A percentile compares a stretch with the other conserved stretches of the same genome.
Evolutionary conservation across 1,284 basidiomycete genomes (phyloP).

Genomic region (Rhodotorula mucilaginosa): DNA sequence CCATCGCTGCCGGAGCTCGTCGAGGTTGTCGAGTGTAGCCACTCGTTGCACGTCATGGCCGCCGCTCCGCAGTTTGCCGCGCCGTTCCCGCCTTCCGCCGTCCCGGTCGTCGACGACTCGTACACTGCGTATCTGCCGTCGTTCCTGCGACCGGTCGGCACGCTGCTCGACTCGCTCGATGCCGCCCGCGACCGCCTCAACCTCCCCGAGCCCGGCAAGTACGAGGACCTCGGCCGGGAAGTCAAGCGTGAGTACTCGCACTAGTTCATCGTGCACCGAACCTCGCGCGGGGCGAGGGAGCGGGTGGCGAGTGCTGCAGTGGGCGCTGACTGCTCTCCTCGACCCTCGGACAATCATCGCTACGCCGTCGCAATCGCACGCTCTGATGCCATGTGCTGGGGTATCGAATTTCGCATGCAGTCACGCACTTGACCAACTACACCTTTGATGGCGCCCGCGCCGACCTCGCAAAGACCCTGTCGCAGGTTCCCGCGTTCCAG

Average conservation of each 20-base stretch:
- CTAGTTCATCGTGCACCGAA: not conserved
- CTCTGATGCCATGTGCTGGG: not conserved
- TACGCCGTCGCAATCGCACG: too few relatives aligned
- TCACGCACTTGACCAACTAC: conserved; percentile 87
- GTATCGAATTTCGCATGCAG: conserved; percentile 53
- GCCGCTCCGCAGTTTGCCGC: conserved; percentile 22
- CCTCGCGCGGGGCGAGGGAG: not conserved
- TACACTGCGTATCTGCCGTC: conserved; percentile 28
- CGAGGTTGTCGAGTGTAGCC: not conserved
- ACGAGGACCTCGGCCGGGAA: conserved; percentile 87
- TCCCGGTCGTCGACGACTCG: conserved; percentile 12
- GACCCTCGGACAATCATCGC: not conserved
- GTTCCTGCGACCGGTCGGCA: conserved; percentile 31
- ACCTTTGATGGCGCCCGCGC: conserved; percentile 96
- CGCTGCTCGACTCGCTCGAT: conserved; percentile 26
- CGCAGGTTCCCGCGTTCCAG: conserved; percentile 93
- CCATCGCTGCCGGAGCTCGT: too few relatives aligned
- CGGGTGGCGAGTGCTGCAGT: not conserved
- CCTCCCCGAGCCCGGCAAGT: conserved; percentile 80
- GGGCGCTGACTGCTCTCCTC: conserved; percentile 12
- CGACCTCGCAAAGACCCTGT: conserved; percentile 91
- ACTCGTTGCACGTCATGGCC: conserved; percentile 5
- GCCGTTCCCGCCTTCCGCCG: conserved; percentile 21
- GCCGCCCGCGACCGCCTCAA: conserved; percentile 54
- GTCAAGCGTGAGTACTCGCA: conserved; percentile 40